phyloP scores from a whole-genome alignment of 345 rosid species.

The Syzygium oleosum region DNA sequence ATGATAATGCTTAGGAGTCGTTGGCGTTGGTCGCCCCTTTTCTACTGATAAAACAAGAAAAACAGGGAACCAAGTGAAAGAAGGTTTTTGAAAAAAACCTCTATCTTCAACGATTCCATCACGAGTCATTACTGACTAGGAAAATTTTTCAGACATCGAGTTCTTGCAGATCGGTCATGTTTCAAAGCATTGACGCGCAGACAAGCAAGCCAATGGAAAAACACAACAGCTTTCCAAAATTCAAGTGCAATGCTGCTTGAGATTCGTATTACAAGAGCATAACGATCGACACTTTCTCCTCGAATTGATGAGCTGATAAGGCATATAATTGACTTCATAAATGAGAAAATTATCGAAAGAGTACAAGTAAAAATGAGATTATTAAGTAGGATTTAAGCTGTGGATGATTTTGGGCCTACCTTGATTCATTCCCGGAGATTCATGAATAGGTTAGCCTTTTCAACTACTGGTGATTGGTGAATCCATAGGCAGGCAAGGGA shows the following conservation, averaged over 20 bases:
- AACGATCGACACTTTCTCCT: background rate
- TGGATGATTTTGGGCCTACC: background rate
- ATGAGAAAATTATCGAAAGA: background rate
- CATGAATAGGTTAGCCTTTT: background rate
- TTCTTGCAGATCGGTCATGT: background rate
- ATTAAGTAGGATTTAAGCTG: background rate
- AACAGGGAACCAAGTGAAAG: background rate
- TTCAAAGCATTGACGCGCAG: too few species aligned
- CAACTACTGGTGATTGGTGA: background rate
- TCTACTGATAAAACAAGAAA: background rate
- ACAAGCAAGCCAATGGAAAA: background rate
- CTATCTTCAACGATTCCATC: background rate
- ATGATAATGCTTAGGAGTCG: background rate
- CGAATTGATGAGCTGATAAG: background rate
- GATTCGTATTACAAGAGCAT: background rate
- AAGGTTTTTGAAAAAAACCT: rapidly evolving
- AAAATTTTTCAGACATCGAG: background rate
- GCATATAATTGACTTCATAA: background rate
- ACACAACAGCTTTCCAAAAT: background rate
- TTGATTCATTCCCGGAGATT: background rate
- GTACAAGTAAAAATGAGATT: background rate
- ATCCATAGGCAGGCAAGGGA: background rate
- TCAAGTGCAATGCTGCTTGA: background rate
- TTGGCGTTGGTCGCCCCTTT: rapidly evolving
- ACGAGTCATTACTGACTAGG: background rate